These are phyloP conservation scores for Oryza nivara DNA, from an alignment of 176 grass and related monocot species.

Conservation along the genomic window DNA sequence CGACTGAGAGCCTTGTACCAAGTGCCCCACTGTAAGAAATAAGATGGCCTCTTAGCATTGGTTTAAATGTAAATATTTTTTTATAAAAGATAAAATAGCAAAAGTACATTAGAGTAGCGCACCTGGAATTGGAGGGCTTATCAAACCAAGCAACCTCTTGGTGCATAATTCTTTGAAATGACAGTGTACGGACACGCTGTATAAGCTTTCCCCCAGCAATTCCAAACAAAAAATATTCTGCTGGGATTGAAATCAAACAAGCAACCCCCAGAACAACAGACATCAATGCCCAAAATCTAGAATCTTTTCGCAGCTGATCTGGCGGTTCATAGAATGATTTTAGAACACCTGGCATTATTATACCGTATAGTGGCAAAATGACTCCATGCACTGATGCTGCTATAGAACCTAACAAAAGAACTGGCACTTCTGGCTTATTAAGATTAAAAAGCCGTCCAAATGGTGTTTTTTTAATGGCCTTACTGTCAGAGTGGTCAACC, in stretches of 20 bases:
- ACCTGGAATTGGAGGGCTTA: slow-evolving; percentile 77
- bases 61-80: not conserved
- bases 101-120: slow-evolving; percentile 5
- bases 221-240: slow-evolving; percentile 71
- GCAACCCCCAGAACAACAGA: slow-evolving; percentile 51
- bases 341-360: slow-evolving; percentile 60
- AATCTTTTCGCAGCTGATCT: slow-evolving; percentile 56
- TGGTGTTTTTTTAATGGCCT: slow-evolving; percentile 45
- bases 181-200: slow-evolving; percentile 58
- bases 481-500: slow-evolving; percentile 19
- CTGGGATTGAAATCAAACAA: slow-evolving; percentile 38
- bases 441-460: slow-evolving; percentile 57
- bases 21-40: slow-evolving; percentile 66
- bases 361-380: slow-evolving; percentile 65
- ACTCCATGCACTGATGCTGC: slow-evolving; percentile 76
- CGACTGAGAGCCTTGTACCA: slow-evolving; percentile 81
- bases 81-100: not conserved
- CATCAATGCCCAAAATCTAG: slow-evolving; percentile 76
- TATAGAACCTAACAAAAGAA: slow-evolving; percentile 63
- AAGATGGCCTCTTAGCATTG: not conserved
- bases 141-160: slow-evolving; percentile 93
- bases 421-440: slow-evolving; percentile 70
- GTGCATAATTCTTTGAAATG: slow-evolving; percentile 65
- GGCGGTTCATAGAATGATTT: slow-evolving; percentile 67
- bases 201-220: slow-evolving; percentile 86